These are phyloP conservation scores for Trichoderma breve DNA, from an alignment of 2,329 filamentous ascomycete species.

Conservation along the genomic window DNA sequence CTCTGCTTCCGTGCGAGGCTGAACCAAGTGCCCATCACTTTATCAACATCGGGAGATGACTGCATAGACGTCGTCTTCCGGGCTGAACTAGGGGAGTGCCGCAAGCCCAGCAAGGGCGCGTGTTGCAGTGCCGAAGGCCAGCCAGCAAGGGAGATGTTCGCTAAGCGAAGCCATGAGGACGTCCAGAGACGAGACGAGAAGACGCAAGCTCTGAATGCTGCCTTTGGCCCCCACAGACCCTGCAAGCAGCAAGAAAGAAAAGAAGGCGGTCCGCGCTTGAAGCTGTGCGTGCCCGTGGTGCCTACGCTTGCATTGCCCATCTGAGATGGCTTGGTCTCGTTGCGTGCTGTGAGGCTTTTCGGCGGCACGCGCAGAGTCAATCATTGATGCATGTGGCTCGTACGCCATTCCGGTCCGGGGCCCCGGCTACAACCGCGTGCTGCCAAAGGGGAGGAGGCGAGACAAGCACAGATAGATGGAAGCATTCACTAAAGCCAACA, in stretches of 20 bases:
- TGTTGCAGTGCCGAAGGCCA: slow-evolving; percentile 3
- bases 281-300: slow-evolving; percentile 7
- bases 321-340: background rate
- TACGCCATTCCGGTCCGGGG: slow-evolving; percentile 2
- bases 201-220: background rate
- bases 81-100: slow-evolving; percentile 12
- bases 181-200: background rate
- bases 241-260: background rate
- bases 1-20: slow-evolving; percentile 2
- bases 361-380: slow-evolving; percentile 1
- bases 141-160: background rate
- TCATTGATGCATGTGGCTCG: slow-evolving; percentile 15
- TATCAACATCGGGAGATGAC: background rate
- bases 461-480: background rate
- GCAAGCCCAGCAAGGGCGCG: slow-evolving; percentile 10
- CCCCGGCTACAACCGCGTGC: background rate
- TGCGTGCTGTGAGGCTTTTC: slow-evolving; percentile 14
- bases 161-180: slow-evolving; percentile 15
- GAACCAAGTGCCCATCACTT: slow-evolving; percentile 8
- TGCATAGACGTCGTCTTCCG: slow-evolving; percentile 1
- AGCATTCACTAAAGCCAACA: background rate
- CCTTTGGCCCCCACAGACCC: slow-evolving; percentile 9
- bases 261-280: slow-evolving; percentile 5
- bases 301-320: background rate
- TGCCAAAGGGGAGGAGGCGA: background rate